Percentiles rank a stretch among this genome's conserved stretches.
phyloP scores from a whole-genome alignment of 2,329 filamentous ascomycete genomes.

The Fusarium sp. region DNA sequence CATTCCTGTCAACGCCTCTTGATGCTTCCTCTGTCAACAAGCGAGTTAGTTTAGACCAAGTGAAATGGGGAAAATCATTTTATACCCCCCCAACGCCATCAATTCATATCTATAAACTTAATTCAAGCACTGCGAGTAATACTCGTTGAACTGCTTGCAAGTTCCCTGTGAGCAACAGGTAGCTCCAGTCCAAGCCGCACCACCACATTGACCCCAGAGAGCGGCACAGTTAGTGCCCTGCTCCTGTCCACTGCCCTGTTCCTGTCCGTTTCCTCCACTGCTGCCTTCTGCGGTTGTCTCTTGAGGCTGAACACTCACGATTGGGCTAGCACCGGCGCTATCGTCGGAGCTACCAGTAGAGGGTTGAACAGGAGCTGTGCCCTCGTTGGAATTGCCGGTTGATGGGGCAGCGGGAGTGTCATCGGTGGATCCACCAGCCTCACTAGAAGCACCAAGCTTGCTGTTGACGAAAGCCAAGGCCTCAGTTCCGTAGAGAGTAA shows the following conservation, averaged over 20 bases:
- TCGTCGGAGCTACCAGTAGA: not conserved
- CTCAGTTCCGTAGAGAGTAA: conserved; percentile 68
- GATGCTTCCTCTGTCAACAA: too few species aligned
- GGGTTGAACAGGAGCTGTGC: not conserved
- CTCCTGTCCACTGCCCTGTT: not conserved
- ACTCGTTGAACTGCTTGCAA: conserved; percentile 13
- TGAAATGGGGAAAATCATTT: not conserved
- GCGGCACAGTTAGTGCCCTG: not conserved
- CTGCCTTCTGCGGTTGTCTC: not conserved
- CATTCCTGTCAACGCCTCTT: too few species aligned
- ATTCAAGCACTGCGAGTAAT: conserved; percentile 24
- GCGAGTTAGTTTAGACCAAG: too few species aligned
- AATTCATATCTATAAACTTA: not conserved
- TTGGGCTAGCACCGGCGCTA: not conserved
- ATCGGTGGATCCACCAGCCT: not conserved
- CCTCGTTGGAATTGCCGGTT: not conserved
- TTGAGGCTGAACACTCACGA: not conserved
- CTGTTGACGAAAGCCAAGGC: conserved; percentile 69
- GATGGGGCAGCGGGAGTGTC: not conserved
- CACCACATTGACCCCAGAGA: not conserved
- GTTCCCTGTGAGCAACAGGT: conserved; percentile 24
- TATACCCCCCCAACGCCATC: not conserved
- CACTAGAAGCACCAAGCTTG: conserved; percentile 29
- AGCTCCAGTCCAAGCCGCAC: conserved; percentile 12
- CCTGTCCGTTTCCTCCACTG: not conserved